phyloP scores from a whole-genome alignment of 148 eudicot species.

The Cornus kousa region DNA sequence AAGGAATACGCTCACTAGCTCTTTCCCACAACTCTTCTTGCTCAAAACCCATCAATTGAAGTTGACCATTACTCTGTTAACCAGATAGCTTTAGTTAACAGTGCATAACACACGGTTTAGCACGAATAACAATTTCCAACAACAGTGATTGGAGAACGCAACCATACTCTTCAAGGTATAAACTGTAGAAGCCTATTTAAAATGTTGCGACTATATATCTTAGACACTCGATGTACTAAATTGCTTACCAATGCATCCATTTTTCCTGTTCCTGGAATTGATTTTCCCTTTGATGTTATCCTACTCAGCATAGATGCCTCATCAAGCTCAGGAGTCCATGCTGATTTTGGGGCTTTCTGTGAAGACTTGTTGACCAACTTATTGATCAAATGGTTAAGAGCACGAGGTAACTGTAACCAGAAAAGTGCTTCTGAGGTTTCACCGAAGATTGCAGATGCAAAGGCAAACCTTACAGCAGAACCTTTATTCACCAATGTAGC shows the following conservation, averaged over 20 bases:
- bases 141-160: neutral
- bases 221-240: conserved; percentile 1
- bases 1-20: conserved; percentile 83
- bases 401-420: conserved; percentile 92
- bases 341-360: conserved; percentile 45
- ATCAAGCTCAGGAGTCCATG: conserved; percentile 52
- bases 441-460: conserved; percentile 96
- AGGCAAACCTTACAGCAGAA: conserved; percentile 78
- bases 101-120: conserved; percentile 7
- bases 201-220: conserved; percentile 11
- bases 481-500: conserved; percentile 67
- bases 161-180: neutral
- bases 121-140: neutral
- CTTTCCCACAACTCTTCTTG: conserved; percentile 92
- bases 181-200: conserved; percentile 3
- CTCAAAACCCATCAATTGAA: conserved; percentile 84
- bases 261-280: conserved; percentile 50
- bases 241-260: conserved; percentile 59
- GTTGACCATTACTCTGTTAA: conserved; percentile 75
- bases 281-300: conserved; percentile 74
- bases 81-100: conserved; percentile 16
- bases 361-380: conserved; percentile 62
- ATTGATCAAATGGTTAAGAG: conserved; percentile 69
- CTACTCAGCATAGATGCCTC: conserved; percentile 68
- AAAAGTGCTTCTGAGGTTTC: conserved; percentile 89